These are phyloP conservation scores for Xylaria cubensis DNA, from an alignment of 495 filamentous ascomycete species.

Conservation along the genomic window DNA sequence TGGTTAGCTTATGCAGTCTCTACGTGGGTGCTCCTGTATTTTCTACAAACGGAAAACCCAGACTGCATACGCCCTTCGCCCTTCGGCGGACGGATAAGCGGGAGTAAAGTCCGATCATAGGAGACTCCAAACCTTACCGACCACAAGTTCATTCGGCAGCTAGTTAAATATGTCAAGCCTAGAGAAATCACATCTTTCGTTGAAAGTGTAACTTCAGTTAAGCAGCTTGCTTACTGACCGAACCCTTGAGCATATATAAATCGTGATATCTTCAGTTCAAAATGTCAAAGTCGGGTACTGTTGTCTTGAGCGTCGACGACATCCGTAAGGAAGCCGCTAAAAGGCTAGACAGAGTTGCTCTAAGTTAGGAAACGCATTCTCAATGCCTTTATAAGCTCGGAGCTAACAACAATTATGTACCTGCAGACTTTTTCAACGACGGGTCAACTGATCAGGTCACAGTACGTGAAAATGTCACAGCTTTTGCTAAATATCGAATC, in stretches of 20 bases:
- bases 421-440: conserved; percentile 55
- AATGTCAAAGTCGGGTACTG: background rate
- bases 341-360: conserved; percentile 33
- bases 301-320: conserved; percentile 41
- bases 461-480: conserved; percentile 39
- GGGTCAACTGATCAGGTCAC: conserved; percentile 56
- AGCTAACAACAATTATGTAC: background rate
- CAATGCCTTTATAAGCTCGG: background rate
- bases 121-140: background rate
- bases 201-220: background rate
- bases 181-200: background rate
- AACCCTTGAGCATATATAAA: background rate
- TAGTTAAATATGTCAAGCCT: background rate
- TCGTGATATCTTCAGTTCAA: background rate
- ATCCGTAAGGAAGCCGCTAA: conserved; percentile 36
- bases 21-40: background rate
- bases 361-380: conserved; percentile 32
- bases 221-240: background rate
- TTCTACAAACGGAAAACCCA: background rate
- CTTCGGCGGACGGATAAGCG: background rate
- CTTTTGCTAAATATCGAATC: conserved; percentile 56
- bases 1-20: background rate
- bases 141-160: background rate
- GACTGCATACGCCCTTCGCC: background rate
- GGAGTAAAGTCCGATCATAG: conserved; percentile 1